Percentiles rank a stretch among this genome's conserved stretches.
These are phyloP conservation scores for Hypoxylon subgilvum DNA, from an alignment of 495 filamentous ascomycete genomes.

Conservation along the genomic window DNA sequence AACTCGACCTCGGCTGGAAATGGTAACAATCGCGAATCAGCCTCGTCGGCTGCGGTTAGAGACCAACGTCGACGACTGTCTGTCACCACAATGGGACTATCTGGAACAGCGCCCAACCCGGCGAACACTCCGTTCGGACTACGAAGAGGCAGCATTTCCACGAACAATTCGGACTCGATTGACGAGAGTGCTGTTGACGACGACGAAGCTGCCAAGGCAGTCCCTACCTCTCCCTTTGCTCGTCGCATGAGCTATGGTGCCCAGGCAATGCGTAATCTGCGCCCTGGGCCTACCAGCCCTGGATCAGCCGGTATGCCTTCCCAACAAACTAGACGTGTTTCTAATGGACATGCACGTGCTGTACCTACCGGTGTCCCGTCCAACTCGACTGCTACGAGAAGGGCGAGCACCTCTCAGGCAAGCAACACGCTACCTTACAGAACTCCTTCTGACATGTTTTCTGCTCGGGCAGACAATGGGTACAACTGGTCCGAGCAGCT, in stretches of 20 bases:
- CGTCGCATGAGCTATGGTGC: constrained; percentile 92
- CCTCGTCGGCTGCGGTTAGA: constrained; percentile 68
- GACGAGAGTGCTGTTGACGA: constrained; percentile 92
- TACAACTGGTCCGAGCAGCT: constrained; percentile 96
- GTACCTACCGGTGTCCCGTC: constrained; percentile 29
- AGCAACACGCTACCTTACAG: constrained; percentile 58
- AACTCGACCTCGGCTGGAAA: constrained; percentile 51
- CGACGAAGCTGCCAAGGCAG: constrained; percentile 60
- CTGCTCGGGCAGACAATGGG: constrained; percentile 74
- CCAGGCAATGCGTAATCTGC: constrained; percentile 69
- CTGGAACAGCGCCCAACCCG: constrained; percentile 73
- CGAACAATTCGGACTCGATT: constrained; percentile 72
- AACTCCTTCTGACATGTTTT: constrained; percentile 66
- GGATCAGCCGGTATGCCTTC: constrained; percentile 57
- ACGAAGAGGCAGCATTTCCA: constrained; percentile 77
- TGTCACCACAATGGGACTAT: constrained; percentile 82
- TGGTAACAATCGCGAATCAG: constrained; percentile 64
- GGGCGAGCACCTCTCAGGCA: constrained; percentile 55
- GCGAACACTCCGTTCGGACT: constrained; percentile 60
- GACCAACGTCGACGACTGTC: constrained; percentile 85
- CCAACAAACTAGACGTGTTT: constrained; percentile 31
- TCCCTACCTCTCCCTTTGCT: constrained; percentile 75
- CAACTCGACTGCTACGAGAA: constrained; percentile 31
- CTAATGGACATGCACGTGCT: constrained; percentile 29
- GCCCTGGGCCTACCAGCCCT: constrained; percentile 51